Evolutionary conservation across 768 basidiomycete species (phyloP).

Genomic region (Phanerochaete carnosa): DNA sequence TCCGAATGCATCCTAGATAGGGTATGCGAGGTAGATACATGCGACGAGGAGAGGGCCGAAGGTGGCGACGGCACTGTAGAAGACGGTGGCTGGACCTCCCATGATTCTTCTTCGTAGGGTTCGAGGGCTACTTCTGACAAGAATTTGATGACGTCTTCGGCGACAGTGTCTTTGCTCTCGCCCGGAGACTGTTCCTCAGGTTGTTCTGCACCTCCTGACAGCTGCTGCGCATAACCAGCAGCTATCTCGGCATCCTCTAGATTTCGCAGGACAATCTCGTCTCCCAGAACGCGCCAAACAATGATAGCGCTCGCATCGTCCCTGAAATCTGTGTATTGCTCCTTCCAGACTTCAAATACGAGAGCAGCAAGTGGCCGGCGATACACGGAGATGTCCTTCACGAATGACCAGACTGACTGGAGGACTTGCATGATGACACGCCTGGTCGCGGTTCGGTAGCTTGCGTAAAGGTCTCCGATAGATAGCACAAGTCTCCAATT

Average conservation of each 20-base stretch:
- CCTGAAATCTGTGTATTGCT: constrained; percentile 26
- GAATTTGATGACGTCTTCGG: constrained; percentile 21
- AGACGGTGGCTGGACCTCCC: constrained; percentile 4
- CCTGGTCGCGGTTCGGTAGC: constrained; percentile 48
- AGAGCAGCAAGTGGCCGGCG: constrained; percentile 50
- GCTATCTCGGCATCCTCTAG: background rate
- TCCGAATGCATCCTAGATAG: constrained; percentile 62
- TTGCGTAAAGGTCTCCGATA: constrained; percentile 33
- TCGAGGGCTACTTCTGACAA: constrained; percentile 12
- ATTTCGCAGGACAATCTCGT: constrained; percentile 59
- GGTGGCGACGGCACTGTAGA: constrained; percentile 10
- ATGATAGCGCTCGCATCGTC: constrained; percentile 30
- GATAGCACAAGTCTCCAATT: constrained; percentile 61
- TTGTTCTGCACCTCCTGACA: background rate
- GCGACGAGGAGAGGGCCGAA: constrained; percentile 15
- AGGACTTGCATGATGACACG: constrained; percentile 55
- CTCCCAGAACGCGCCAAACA: constrained; percentile 60
- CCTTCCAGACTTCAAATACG: constrained; percentile 49
- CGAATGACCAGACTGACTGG: constrained; percentile 55
- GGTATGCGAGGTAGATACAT: constrained; percentile 41
- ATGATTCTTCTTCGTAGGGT: constrained; percentile 19
- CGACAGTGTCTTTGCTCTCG: constrained; percentile 5
- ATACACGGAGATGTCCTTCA: constrained; percentile 69
- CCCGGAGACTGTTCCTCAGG: background rate
- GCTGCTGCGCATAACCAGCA: background rate